A percentile compares a stretch with the other conserved stretches of the same genome.
Conservation (phyloP, 345 rosid species). For the Eucalyptus marginata region DNA sequence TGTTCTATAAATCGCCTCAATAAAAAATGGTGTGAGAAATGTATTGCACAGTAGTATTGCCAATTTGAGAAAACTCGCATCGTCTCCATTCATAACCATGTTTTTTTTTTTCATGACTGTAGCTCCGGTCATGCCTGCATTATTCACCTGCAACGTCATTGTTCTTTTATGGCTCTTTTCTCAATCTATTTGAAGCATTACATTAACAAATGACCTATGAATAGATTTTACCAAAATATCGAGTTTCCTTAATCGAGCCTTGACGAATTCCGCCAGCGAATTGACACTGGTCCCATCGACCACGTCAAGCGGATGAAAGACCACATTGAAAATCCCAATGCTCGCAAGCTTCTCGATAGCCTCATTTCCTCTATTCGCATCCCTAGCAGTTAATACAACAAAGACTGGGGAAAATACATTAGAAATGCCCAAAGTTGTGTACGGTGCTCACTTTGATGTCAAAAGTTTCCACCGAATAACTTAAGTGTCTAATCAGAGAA, state of each 20-base stretch:
- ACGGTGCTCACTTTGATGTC: rapidly evolving
- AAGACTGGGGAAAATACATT: not conserved
- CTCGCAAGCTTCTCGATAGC: not conserved
- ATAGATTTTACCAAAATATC: not conserved
- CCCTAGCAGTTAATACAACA: constrained; percentile 2
- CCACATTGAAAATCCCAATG: not conserved
- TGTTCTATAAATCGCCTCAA: too few species aligned
- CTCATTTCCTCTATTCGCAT: not conserved
- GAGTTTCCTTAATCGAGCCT: not conserved
- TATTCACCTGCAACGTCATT: not conserved
- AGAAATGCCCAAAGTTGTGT: too few species aligned
- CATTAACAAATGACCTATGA: not conserved
- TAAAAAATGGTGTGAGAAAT: too few species aligned
- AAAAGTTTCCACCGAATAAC: too few species aligned
- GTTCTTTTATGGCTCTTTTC: not conserved
- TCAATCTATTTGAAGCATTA: not conserved
- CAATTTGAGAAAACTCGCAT: too few species aligned
- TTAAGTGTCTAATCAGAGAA: too few species aligned
- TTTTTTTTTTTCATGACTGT: not conserved
- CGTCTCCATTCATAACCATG: too few species aligned
- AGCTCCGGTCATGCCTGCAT: not conserved
- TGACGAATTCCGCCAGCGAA: not conserved
- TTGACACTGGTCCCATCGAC: not conserved
- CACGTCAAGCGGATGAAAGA: constrained; percentile 4
- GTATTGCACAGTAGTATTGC: too few species aligned